Evolutionary conservation across 768 basidiomycete genomes (phyloP).

Genomic region (Paxillus rubicundulus): DNA sequence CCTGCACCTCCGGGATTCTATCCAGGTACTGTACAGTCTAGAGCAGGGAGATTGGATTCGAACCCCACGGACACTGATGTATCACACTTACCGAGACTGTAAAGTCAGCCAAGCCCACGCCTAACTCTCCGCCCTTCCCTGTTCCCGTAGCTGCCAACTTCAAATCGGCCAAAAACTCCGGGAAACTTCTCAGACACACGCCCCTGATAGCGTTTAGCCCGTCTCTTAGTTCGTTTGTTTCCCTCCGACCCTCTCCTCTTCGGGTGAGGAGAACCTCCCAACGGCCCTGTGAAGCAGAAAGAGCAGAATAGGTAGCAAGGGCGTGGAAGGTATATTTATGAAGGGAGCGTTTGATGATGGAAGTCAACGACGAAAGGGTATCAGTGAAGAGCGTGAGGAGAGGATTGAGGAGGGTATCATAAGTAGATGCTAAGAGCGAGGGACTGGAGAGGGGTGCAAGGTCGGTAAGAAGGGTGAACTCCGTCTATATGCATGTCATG

Average conservation of each 20-base stretch:
- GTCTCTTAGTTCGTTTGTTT: slow-evolving; percentile 70
- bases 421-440: slow-evolving; percentile 54
- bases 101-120: slow-evolving; percentile 64
- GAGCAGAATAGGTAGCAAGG: slow-evolving; percentile 61
- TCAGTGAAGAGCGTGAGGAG: slow-evolving; percentile 63
- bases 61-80: not conserved
- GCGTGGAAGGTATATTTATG: slow-evolving; percentile 81
- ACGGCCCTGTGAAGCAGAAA: slow-evolving; percentile 52
- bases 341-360: slow-evolving; percentile 72
- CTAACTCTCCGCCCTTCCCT: slow-evolving; percentile 56
- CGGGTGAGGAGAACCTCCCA: slow-evolving; percentile 67
- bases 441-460: slow-evolving; percentile 59
- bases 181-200: slow-evolving; percentile 77
- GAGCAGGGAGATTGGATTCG: not conserved
- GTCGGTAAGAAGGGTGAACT: slow-evolving; percentile 62
- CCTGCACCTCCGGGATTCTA: slow-evolving; percentile 65
- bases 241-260: slow-evolving; percentile 44
- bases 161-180: slow-evolving; percentile 78
- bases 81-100: slow-evolving; percentile 45
- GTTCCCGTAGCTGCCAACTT: slow-evolving; percentile 54
- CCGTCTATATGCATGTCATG: slow-evolving; percentile 43
- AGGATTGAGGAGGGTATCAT: slow-evolving; percentile 58
- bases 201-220: slow-evolving; percentile 60
- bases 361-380: slow-evolving; percentile 60
- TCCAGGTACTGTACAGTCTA: slow-evolving; percentile 71